These are phyloP conservation scores for Pseudophaeomoniella oleicola DNA, from an alignment of 2,329 filamentous ascomycete genomes.

Conservation along the genomic window DNA sequence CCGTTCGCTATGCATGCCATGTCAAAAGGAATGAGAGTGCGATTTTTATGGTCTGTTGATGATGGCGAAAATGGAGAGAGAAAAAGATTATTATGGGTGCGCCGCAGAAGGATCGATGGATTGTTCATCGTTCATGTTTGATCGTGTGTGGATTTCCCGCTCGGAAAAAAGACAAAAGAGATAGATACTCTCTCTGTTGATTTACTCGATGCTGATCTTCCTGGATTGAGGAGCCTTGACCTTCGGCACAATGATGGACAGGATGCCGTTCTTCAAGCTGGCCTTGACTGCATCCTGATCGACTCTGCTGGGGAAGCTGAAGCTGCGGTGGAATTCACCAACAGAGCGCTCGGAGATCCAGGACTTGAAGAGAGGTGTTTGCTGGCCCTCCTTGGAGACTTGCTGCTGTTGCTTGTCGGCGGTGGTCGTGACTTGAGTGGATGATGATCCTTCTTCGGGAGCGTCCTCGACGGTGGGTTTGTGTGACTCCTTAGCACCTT, in stretches of 20 bases:
- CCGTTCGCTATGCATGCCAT: no score
- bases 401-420: conserved; percentile 7
- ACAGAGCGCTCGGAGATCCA: conserved; percentile 46
- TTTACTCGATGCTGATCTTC: conserved; percentile 44
- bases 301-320: conserved; percentile 42
- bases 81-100: no score
- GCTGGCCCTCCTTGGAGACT: conserved; percentile 18
- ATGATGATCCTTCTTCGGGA: conserved; percentile 12
- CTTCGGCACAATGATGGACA: conserved; percentile 45
- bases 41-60: no score
- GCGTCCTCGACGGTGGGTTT: conserved; percentile 34
- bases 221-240: conserved; percentile 29
- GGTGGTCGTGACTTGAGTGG: conserved; percentile 3
- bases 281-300: conserved; percentile 48
- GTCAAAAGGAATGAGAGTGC: no score
- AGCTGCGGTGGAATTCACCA: conserved; percentile 44
- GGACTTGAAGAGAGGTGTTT: conserved; percentile 26
- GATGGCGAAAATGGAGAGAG: no score
- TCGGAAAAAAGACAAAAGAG: no score
- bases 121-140: no score
- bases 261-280: conserved; percentile 44
- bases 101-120: no score
- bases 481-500: conserved; percentile 12
- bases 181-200: no score
- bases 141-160: no score